Percentiles rank a stretch among this genome's conserved stretches.
Evolutionary conservation across 2,329 filamentous ascomycete genomes (phyloP).

Genomic region (Beauveria asiatica): DNA sequence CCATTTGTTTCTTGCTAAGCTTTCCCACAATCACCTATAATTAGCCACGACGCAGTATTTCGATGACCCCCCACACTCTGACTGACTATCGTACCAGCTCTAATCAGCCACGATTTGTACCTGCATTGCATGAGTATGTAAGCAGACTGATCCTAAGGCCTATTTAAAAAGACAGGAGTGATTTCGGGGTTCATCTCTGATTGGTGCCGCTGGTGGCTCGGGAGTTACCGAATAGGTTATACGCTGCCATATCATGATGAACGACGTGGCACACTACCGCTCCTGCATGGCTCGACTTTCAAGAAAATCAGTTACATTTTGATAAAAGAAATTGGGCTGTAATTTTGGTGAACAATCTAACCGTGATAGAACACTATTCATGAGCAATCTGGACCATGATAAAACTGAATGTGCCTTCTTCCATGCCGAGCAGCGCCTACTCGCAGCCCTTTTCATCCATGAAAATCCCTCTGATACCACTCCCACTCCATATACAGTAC

Average conservation of each 20-base stretch:
- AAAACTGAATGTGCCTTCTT: not conserved
- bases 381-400: not conserved
- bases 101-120: not conserved
- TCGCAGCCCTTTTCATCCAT: not conserved
- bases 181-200: not conserved
- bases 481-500: not conserved
- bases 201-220: not conserved
- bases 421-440: not conserved
- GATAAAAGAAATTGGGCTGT: too few relatives aligned
- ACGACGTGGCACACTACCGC: too few relatives aligned
- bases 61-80: too few relatives aligned
- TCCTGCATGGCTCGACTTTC: too few relatives aligned
- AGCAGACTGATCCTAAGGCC: not conserved
- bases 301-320: too few relatives aligned
- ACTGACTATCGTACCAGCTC: not conserved
- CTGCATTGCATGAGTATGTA: not conserved
- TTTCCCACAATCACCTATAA: not conserved
- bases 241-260: too few relatives aligned
- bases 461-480: not conserved
- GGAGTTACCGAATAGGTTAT: not conserved
- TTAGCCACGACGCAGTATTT: not conserved
- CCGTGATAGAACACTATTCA: too few relatives aligned
- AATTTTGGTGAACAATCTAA: too few relatives aligned
- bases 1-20: too few relatives aligned
- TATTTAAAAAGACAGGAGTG: not conserved